Evolutionary conservation across 2,329 filamentous ascomycete species (phyloP).

Genomic region (Botrytis hyacinthi): DNA sequence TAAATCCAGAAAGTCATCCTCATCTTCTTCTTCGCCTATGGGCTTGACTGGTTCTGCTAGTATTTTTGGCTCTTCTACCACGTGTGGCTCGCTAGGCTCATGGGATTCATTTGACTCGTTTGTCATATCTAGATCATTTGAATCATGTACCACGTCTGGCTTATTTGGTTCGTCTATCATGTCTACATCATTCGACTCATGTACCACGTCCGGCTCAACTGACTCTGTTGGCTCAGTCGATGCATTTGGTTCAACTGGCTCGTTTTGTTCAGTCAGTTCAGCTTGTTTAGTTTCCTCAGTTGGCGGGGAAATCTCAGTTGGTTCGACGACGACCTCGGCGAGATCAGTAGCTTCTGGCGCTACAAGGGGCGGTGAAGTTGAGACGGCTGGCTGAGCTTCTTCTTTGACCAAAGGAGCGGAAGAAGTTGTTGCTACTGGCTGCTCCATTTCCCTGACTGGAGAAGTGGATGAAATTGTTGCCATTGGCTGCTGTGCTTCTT

Average conservation of each 20-base stretch:
- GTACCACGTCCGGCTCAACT: neutral
- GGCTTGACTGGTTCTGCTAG: neutral
- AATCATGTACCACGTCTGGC: neutral
- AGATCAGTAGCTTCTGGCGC: neutral
- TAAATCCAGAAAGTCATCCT: conserved; percentile 33
- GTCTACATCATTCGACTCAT: neutral
- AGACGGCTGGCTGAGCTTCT: neutral
- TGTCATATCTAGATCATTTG: neutral
- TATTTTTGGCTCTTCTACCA: neutral
- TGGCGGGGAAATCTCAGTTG: neutral
- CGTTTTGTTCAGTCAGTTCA: neutral
- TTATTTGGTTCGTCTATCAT: neutral
- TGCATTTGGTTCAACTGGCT: neutral
- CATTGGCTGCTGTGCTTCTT: neutral
- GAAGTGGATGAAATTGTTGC: neutral
- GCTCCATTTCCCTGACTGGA: neutral
- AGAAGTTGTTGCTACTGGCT: neutral
- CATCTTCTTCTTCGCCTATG: conserved; percentile 25
- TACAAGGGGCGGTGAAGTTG: neutral
- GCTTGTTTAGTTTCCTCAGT: no score
- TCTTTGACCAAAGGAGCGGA: neutral
- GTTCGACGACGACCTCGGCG: neutral
- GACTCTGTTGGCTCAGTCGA: neutral
- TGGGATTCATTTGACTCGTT: neutral
- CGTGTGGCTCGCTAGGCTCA: neutral